Base-by-base conservation (phyloP, 192 early-diverging fungal genomes). In the Allomyces macrogynus region DNA sequence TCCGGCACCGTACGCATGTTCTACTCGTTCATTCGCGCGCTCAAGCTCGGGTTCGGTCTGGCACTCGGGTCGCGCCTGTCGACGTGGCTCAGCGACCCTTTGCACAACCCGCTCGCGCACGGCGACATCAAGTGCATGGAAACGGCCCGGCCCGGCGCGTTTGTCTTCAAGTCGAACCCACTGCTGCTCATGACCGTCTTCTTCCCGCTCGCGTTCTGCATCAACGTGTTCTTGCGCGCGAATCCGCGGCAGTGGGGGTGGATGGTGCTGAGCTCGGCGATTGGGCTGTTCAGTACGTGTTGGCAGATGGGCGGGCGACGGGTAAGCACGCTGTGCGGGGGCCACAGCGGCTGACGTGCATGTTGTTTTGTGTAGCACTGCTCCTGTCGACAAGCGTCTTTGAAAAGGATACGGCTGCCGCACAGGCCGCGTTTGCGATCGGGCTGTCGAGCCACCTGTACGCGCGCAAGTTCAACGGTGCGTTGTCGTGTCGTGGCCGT, bases 1-100 rank as follows among this genome's bases (percentile, higher is more conserved):
- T 84, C 86, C 7, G 93, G 93, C 43, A 81, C 86, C 0, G 87
- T 93, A 18, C 79, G 89, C n/a, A 75, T 93, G 63, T 78, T 92
- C 43, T 82, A 86, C 66, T 83, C 89, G 10, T 68, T 95, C 16
- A 86, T 89, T 67, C 85, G 82, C 24, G 87, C 89, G 40, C 78
- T 90, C 64, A 79, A 88, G 66, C 75, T 89, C 23, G 89, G 82
- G 43, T 89, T 83, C 66, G 89, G 88, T 61, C 74, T 88, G 16
- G 76, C 78, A 1, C 81, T 87, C 24, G 85, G 85, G 10, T 76
- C 82, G 8, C 49, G 49, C 1, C 12, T 57, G 0, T 14, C 20
- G 1, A 57, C 49, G 9, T 57, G 49, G 49, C 12, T 57, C 49
- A 57, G 16, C 49, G 49, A 57, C 16, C 49, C 12, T 20, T 16